A percentile compares a stretch with the other conserved stretches of the same genome.
Evolutionary conservation across 371 early-diverging fungal genomes (phyloP).

Genomic region (Syncephalastrum contaminatum): DNA sequence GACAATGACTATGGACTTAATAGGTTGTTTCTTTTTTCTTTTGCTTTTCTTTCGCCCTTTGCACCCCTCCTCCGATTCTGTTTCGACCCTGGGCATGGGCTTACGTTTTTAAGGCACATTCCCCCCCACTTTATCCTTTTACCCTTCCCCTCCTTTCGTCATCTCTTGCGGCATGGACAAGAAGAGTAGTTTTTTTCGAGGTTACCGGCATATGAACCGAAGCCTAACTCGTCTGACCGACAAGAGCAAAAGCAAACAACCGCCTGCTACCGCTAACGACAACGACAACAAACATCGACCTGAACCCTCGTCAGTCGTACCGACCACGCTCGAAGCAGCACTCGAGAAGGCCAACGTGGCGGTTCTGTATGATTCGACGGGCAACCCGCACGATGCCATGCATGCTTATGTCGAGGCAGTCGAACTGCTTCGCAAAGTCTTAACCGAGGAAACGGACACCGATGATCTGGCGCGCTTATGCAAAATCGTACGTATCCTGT

Average conservation of each 20-base stretch:
- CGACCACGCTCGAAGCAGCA: slow-evolving; percentile 17
- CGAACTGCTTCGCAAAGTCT: slow-evolving; percentile 15
- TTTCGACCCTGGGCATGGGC: no score
- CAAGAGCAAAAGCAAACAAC: neutral
- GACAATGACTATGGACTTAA: no score
- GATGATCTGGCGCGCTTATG: slow-evolving; percentile 21
- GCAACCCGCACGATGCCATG: slow-evolving; percentile 14
- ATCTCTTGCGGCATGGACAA: slow-evolving; percentile 2
- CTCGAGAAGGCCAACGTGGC: slow-evolving; percentile 28
- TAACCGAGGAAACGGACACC: slow-evolving; percentile 5
- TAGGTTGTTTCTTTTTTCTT: no score
- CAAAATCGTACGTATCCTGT: slow-evolving; percentile 25
- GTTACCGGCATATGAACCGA: slow-evolving; percentile 10
- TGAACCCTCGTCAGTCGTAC: neutral
- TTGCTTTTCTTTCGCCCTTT: no score
- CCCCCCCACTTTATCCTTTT: no score
- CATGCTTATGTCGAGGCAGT: slow-evolving; percentile 24
- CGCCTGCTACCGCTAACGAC: neutral
- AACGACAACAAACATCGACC: neutral
- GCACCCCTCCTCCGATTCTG: no score
- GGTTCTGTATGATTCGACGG: slow-evolving; percentile 22
- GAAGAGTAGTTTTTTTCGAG: slow-evolving; percentile 14
- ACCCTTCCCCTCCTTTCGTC: no score
- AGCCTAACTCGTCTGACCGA: slow-evolving; percentile 6
- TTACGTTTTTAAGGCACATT: no score